Base-by-base conservation (phyloP, 2,329 filamentous ascomycete genomes). In the Beauveria bassiana region DNA sequence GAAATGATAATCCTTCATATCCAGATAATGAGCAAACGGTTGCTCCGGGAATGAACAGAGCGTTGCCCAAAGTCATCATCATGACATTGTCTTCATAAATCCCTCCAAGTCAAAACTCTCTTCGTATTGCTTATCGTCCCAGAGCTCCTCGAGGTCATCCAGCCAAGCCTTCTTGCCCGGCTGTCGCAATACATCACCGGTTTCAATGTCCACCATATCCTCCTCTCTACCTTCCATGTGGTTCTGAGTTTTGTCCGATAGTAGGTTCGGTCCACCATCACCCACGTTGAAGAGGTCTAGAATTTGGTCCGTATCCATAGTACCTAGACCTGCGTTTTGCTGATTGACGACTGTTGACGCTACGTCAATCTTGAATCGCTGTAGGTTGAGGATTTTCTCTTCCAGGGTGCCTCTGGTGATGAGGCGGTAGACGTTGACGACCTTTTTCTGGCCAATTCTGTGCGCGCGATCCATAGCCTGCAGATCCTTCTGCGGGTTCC, bases 281-380 rank as follows among this genome's bases (percentile, higher is more conserved):
- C 90, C 89, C 8, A 99, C 81, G 68, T 89, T 98, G 80, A 99
- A 99, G 52, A 99, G 84, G 70, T 99, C 95, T 3, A 99, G 84
- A 63, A 99, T 96, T 75, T 99, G 93, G 70, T 98, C 95, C 45
- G 96, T 99, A 74, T 98, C 93, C 95, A 99, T 99, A 16, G 92
- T 96, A 55, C 81, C 88, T 1, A 99, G 78, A 1, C 95, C 95
- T 1, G 95, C 93, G 68, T 99, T 99, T 77, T 99, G 95, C 76
- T 99, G 95, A 73, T 99, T 99, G 66, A 99, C 96, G 6, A 99
- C 95, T 0, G 96, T 99, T 57, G 90, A 96, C 47, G 95, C 96
- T 22, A 99, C 93, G 74, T 99, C 95, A 70, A 99, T 96, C 81
- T 99, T 99, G 87, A 99, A 99, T 57, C 95, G 89, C 85, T 99